Percentiles rank a stretch among this genome's conserved stretches.
These are phyloP conservation scores for Neopestalotiopsis rosae DNA, from an alignment of 2,329 filamentous ascomycete genomes.

Conservation along the genomic window DNA sequence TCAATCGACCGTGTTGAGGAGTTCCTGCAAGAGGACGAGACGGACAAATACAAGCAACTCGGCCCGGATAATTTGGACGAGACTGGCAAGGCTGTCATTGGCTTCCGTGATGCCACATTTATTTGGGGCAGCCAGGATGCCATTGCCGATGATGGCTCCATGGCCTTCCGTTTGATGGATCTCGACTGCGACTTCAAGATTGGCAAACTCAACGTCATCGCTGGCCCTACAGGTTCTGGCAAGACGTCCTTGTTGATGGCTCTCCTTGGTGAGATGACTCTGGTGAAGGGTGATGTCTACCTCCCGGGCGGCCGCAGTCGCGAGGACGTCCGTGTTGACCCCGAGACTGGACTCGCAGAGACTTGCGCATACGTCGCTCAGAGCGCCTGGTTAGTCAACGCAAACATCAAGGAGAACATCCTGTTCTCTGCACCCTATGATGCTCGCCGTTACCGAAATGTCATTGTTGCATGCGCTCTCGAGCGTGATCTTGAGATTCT, in stretches of 20 bases:
- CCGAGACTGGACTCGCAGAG: constrained; percentile 85
- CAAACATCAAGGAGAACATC: constrained; percentile 95
- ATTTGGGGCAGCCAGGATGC: constrained; percentile 81
- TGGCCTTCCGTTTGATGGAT: constrained; percentile 83
- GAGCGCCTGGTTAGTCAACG: constrained; percentile 96
- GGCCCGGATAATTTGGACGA: constrained; percentile 72
- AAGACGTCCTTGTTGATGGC: constrained; percentile 98
- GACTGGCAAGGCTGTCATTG: constrained; percentile 75
- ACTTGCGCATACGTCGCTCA: constrained; percentile 96
- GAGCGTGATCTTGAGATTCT: constrained; percentile 92
- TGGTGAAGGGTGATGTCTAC: constrained; percentile 79
- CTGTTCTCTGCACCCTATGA: constrained; percentile 84
- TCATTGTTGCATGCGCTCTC: constrained; percentile 88
- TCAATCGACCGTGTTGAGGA: constrained; percentile 96
- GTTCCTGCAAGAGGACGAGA: constrained; percentile 92
- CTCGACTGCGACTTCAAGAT: constrained; percentile 82
- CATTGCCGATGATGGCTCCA: constrained; percentile 68
- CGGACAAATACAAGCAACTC: constrained; percentile 91
- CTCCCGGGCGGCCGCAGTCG: constrained; percentile 85
- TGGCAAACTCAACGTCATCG: constrained; percentile 89
- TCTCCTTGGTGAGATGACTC: constrained; percentile 92
- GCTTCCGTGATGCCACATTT: constrained; percentile 83
- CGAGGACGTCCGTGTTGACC: constrained; percentile 81
- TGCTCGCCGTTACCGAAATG: constrained; percentile 81
- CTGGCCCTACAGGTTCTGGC: constrained; percentile 90